A percentile compares a stretch with the other conserved stretches of the same genome.
phyloP scores from a whole-genome alignment of 2,329 filamentous ascomycete genomes.

The Microcyclospora tardicrescens region DNA sequence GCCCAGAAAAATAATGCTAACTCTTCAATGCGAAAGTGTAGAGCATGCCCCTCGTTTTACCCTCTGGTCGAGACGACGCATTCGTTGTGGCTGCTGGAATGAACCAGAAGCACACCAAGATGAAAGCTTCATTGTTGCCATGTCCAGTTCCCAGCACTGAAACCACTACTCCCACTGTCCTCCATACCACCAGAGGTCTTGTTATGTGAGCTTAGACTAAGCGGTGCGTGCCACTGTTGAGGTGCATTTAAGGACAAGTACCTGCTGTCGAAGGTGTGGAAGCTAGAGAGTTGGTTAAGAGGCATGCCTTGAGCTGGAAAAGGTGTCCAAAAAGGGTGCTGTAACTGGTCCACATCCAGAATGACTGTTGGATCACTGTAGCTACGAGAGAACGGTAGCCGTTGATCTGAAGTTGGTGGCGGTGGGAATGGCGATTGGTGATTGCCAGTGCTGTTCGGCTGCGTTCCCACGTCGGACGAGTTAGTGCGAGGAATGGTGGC shows the following conservation, averaged over 20 bases:
- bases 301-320: slow-evolving; percentile 29
- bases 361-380: slow-evolving; percentile 13
- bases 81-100: too few species aligned
- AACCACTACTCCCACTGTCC: neutral
- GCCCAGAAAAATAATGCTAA: too few species aligned
- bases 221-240: neutral
- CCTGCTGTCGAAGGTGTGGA: neutral
- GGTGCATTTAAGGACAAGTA: neutral
- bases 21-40: too few species aligned
- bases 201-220: neutral
- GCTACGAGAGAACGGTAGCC: slow-evolving; percentile 10
- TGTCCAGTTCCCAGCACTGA: neutral
- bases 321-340: slow-evolving; percentile 26
- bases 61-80: too few species aligned
- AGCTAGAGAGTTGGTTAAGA: slow-evolving; percentile 7
- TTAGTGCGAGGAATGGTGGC: slow-evolving; percentile 17
- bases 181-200: neutral
- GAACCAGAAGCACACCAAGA: too few species aligned
- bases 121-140: neutral
- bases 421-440: slow-evolving; percentile 14
- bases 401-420: slow-evolving; percentile 2
- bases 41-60: too few species aligned
- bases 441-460: slow-evolving; percentile 10
- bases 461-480: slow-evolving; percentile 10
- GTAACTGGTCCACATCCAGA: slow-evolving; percentile 10